Conservation (phyloP, 169 alveolate species). For the Plasmodium vivax region DNA sequence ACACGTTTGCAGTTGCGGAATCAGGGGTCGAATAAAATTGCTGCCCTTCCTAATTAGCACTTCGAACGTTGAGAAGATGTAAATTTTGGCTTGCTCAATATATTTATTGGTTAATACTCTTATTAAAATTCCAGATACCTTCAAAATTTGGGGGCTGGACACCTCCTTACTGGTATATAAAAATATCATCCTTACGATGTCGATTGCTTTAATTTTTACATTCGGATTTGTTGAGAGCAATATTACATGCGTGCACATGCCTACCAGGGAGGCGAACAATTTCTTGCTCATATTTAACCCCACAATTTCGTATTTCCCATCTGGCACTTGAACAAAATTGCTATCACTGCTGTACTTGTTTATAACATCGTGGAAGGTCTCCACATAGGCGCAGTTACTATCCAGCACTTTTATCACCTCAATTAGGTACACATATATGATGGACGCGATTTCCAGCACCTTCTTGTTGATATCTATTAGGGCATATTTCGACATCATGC, state of each 20-base stretch:
- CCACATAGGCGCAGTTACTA: not conserved
- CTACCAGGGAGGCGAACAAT: constrained; percentile 47
- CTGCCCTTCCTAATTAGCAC: constrained; percentile 67
- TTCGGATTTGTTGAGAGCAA: constrained; percentile 37
- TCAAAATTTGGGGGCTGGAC: constrained; percentile 30
- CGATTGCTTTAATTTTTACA: constrained; percentile 63
- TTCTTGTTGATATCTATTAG: constrained; percentile 58
- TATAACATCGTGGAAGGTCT: constrained; percentile 30
- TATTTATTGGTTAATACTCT: constrained; percentile 73
- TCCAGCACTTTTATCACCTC: constrained; percentile 32
- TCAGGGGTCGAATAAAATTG: constrained; percentile 43
- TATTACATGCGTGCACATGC: constrained; percentile 59
- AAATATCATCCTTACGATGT: constrained; percentile 40
- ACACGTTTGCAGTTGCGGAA: constrained; percentile 75
- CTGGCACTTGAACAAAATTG: constrained; percentile 25
- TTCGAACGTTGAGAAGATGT: constrained; percentile 63
- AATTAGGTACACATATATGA: constrained; percentile 42
- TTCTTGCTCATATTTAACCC: constrained; percentile 48
- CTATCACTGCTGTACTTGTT: constrained; percentile 51
- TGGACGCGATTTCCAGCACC: constrained; percentile 24
- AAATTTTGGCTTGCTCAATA: constrained; percentile 60
- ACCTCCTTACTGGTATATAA: constrained; percentile 47
- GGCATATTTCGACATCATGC: constrained; percentile 31
- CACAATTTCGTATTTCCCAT: constrained; percentile 71
- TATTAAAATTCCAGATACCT: constrained; percentile 61